phyloP scores from a whole-genome alignment of 164 flowering plant species.

The Annona squamosa region DNA sequence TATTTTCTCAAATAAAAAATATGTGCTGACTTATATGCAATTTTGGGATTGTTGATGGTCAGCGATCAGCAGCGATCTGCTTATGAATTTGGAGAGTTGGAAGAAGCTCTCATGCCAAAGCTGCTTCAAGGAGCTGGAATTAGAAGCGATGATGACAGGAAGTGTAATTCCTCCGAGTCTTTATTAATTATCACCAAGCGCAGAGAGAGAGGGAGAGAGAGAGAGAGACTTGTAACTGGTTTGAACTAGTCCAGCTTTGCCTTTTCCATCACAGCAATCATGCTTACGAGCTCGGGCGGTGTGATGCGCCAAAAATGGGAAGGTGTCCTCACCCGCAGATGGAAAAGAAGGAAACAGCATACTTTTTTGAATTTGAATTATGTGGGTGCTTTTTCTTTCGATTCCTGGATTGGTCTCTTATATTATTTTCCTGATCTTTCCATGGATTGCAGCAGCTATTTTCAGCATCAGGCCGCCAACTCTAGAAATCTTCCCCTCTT shows the following conservation, averaged over 20 bases:
- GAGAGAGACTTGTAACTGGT: conserved; percentile 20
- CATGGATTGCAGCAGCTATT: conserved; percentile 4
- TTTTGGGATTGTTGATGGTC: conserved; percentile 9
- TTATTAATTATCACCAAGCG: conserved; percentile 26
- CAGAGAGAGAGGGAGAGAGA: conserved; percentile 26
- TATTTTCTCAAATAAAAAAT: background rate
- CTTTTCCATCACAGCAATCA: conserved; percentile 58
- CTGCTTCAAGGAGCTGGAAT: conserved; percentile 55
- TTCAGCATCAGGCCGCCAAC: conserved; percentile 11
- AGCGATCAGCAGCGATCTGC: conserved; percentile 75
- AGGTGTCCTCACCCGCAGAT: conserved; percentile 29
- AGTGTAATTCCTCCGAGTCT: conserved; percentile 33
- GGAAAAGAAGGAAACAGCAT: conserved; percentile 21
- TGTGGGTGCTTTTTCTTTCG: conserved; percentile 22
- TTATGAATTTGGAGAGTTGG: conserved; percentile 91
- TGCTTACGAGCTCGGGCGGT: conserved; percentile 47
- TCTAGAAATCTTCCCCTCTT: conserved; percentile 17
- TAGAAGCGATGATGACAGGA: conserved; percentile 62
- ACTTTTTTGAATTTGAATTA: conserved; percentile 12
- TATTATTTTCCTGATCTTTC: background rate
- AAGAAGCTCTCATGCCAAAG: conserved; percentile 64
- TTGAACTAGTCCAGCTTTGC: conserved; percentile 49
- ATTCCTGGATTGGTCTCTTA: conserved; percentile 30
- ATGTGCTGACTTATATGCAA: conserved; percentile 13
- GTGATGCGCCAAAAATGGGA: conserved; percentile 58